Conservation (phyloP, 2,329 filamentous ascomycete genomes). For the Septoria linicola region DNA sequence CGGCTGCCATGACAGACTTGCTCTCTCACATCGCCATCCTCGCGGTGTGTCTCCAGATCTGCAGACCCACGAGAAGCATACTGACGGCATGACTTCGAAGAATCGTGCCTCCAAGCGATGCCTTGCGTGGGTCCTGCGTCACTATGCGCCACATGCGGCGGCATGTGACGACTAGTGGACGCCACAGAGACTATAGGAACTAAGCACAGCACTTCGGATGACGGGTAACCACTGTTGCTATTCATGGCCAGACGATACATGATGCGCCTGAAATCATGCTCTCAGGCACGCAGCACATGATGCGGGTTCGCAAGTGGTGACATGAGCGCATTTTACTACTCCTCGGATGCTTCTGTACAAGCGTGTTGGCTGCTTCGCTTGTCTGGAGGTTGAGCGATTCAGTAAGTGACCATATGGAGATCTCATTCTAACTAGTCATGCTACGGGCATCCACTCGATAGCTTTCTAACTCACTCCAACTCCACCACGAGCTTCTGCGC, state of each 20-base stretch:
- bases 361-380: too few relatives aligned
- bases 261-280: background rate
- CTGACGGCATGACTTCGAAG: background rate
- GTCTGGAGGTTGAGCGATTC: too few relatives aligned
- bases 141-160: background rate
- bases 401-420: too few relatives aligned
- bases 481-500: conserved; percentile 39
- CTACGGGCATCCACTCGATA: too few relatives aligned
- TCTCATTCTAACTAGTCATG: too few relatives aligned
- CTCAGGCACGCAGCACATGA: background rate
- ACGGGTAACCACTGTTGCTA: background rate
- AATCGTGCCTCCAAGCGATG: background rate
- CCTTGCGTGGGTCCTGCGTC: conserved; percentile 3
- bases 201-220: background rate
- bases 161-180: background rate
- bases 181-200: background rate
- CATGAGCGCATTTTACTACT: background rate
- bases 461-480: conserved; percentile 25
- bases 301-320: background rate
- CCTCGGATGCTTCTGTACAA: too few relatives aligned
- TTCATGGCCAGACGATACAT: background rate
- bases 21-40: background rate
- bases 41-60: background rate
- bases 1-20: too few relatives aligned
- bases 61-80: background rate